Conservation (phyloP, 371 early-diverging fungal genomes). For the Mucor sp. region DNA sequence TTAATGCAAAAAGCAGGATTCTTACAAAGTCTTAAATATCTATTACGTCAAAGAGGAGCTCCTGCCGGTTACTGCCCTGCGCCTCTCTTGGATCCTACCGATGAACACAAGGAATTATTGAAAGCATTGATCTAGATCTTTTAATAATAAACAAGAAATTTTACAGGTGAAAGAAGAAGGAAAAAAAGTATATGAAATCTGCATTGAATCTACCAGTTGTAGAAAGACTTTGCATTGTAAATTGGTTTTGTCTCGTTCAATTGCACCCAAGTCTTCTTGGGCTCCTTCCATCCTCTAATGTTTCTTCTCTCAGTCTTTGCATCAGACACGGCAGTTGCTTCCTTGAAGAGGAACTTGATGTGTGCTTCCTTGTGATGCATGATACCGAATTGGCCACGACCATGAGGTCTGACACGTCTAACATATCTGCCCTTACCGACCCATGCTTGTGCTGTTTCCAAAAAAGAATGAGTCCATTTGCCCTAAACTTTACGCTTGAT, state of each 20-base stretch:
- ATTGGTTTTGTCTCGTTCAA: slow-evolving; percentile 76
- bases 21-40: slow-evolving; percentile 26
- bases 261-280: slow-evolving; percentile 74
- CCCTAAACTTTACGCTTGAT: not conserved
- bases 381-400: slow-evolving; percentile 82
- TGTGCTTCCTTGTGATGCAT: slow-evolving; percentile 82
- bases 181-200: not conserved
- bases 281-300: slow-evolving; percentile 63
- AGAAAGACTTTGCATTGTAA: slow-evolving; percentile 73
- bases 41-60: slow-evolving; percentile 27
- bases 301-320: slow-evolving; percentile 47
- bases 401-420: slow-evolving; percentile 72
- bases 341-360: slow-evolving; percentile 80
- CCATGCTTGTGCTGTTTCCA: slow-evolving; percentile 69
- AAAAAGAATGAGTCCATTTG: slow-evolving; percentile 1
- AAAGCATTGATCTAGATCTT: not conserved
- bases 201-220: slow-evolving; percentile 70
- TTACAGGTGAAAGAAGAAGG: not conserved
- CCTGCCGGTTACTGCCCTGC: slow-evolving; percentile 29
- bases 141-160: not conserved
- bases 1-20: slow-evolving; percentile 18
- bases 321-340: slow-evolving; percentile 32
- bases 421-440: slow-evolving; percentile 88
- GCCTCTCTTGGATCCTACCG: slow-evolving; percentile 27
- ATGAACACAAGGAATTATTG: slow-evolving; percentile 6